Evolutionary conservation across 495 filamentous ascomycete species (phyloP).

Genomic region (Penicillium soppii): DNA sequence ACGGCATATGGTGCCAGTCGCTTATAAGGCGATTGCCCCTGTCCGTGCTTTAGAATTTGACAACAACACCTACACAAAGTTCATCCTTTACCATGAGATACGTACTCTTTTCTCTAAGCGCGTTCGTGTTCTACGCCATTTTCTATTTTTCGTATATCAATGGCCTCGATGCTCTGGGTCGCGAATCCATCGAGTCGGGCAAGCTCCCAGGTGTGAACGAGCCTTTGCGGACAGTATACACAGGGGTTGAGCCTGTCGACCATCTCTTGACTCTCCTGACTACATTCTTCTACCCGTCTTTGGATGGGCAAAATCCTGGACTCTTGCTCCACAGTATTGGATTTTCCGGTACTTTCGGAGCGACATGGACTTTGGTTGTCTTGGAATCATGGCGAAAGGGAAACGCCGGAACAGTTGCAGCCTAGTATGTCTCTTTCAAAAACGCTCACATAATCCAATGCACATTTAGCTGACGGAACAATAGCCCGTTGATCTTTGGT

Average conservation of each 20-base stretch:
- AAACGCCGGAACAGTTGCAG: conserved; percentile 50
- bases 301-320: conserved; percentile 50
- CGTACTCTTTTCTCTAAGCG: conserved; percentile 41
- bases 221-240: conserved; percentile 46
- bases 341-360: conserved; percentile 54
- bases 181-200: conserved; percentile 26
- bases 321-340: conserved; percentile 47
- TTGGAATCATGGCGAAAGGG: conserved; percentile 57
- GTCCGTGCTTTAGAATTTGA: neutral
- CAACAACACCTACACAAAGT: neutral
- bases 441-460: neutral
- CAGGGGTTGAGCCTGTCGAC: conserved; percentile 51
- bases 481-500: conserved; percentile 50
- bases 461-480: neutral
- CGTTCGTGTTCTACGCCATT: conserved; percentile 40
- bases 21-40: neutral
- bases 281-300: conserved; percentile 53
- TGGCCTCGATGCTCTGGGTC: conserved; percentile 34
- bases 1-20: neutral
- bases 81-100: conserved; percentile 23
- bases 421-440: conserved; percentile 41
- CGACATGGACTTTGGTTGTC: conserved; percentile 54
- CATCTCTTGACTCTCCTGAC: conserved; percentile 44
- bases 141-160: conserved; percentile 43
- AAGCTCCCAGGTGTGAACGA: conserved; percentile 41